phyloP scores from a whole-genome alignment of 2,329 filamentous ascomycete genomes.

The Chalaropsis thielavioides region DNA sequence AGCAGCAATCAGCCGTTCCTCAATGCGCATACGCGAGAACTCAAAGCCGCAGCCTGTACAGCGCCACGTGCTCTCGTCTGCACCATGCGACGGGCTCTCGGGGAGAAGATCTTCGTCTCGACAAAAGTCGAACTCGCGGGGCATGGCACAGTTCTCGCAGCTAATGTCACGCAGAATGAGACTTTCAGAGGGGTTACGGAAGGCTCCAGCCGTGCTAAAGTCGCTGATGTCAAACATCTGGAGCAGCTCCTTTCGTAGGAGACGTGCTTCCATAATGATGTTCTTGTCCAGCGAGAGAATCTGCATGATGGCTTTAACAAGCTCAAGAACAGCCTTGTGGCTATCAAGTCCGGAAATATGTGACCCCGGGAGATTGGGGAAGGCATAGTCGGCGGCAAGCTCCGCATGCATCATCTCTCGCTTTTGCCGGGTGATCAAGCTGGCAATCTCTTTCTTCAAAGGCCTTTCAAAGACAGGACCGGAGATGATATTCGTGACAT shows the following conservation, averaged over 20 bases:
- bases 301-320: slow-evolving; percentile 88
- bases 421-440: slow-evolving; percentile 71
- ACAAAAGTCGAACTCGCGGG: slow-evolving; percentile 81
- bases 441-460: slow-evolving; percentile 72
- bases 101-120: slow-evolving; percentile 71
- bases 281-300: slow-evolving; percentile 82
- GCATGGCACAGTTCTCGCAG: slow-evolving; percentile 81
- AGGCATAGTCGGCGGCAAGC: slow-evolving; percentile 71
- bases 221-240: slow-evolving; percentile 87
- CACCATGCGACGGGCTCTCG: slow-evolving; percentile 24
- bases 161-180: slow-evolving; percentile 62
- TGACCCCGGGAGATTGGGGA: slow-evolving; percentile 65
- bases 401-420: slow-evolving; percentile 82
- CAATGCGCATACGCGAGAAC: slow-evolving; percentile 65
- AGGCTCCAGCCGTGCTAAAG: slow-evolving; percentile 77
- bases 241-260: slow-evolving; percentile 79
- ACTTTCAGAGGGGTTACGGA: slow-evolving; percentile 67
- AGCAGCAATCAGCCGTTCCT: slow-evolving; percentile 65
- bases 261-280: slow-evolving; percentile 72
- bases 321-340: slow-evolving; percentile 44
- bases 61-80: slow-evolving; percentile 44
- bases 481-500: slow-evolving; percentile 43
- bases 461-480: slow-evolving; percentile 78
- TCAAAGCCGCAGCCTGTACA: slow-evolving; percentile 63
- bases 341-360: slow-evolving; percentile 29